Percentiles rank a stretch among this genome's conserved stretches.
phyloP scores from a whole-genome alignment of 495 filamentous ascomycete genomes.

The Aspergillus homomorphus region DNA sequence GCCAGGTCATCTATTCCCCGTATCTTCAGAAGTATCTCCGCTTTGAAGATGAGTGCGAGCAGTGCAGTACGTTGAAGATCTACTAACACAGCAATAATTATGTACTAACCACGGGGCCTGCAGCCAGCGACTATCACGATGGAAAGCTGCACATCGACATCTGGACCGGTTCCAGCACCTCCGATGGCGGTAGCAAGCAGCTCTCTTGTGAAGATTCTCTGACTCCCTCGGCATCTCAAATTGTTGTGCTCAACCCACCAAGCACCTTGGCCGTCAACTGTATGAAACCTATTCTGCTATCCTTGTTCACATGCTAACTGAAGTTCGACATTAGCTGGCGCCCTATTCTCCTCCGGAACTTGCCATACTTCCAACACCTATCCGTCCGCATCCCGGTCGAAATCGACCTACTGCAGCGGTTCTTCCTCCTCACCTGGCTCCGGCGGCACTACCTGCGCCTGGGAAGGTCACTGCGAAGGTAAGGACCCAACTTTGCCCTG shows the following conservation, averaged over 20 bases:
- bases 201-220: not conserved
- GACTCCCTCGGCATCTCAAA: constrained; percentile 1
- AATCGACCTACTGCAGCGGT: not conserved
- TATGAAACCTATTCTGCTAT: no score
- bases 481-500: no score
- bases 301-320: not conserved
- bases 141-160: constrained; percentile 5
- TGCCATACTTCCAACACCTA: constrained; percentile 1
- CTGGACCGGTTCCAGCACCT: constrained; percentile 5
- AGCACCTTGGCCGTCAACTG: not conserved
- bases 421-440: constrained; percentile 2
- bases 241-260: not conserved
- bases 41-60: constrained; percentile 32
- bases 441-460: no score
- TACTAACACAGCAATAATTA: no score
- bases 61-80: not conserved
- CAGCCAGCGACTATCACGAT: constrained; percentile 3
- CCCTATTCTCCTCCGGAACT: not conserved
- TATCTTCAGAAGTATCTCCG: constrained; percentile 44
- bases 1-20: constrained; percentile 46
- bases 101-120: not conserved
- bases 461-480: no score
- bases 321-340: not conserved
- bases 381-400: not conserved
- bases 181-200: not conserved